Evolutionary conservation across 352 stramenopile species (phyloP).

Genomic region (Phytopythium cucurbitacearum): DNA sequence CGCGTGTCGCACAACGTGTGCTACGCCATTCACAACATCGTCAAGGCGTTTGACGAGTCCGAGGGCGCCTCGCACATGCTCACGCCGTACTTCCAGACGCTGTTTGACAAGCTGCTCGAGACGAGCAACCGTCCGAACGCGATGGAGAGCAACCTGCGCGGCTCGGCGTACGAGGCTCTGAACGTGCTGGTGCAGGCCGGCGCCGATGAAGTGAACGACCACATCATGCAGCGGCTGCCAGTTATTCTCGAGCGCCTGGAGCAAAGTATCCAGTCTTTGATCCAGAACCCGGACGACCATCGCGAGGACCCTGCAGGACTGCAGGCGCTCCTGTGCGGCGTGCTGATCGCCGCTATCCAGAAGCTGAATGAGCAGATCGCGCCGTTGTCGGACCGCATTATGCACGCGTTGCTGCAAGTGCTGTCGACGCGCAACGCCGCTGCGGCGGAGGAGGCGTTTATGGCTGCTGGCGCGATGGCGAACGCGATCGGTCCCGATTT

Average conservation of each 20-base stretch:
- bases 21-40: conserved; percentile 96
- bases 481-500: conserved; percentile 92
- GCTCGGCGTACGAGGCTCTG: conserved; percentile 91
- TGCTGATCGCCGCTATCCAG: conserved; percentile 92
- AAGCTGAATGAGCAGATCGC: conserved; percentile 89
- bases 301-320: conserved; percentile 71
- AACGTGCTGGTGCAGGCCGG: conserved; percentile 91
- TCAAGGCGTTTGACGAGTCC: conserved; percentile 89
- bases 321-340: conserved; percentile 85
- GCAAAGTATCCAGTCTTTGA: conserved; percentile 52
- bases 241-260: conserved; percentile 79
- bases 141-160: conserved; percentile 88
- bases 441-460: conserved; percentile 95
- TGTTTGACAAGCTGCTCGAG: conserved; percentile 92
- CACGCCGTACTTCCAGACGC: conserved; percentile 85
- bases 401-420: conserved; percentile 94
- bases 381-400: conserved; percentile 90
- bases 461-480: conserved; percentile 91
- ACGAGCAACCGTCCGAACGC: conserved; percentile 88
- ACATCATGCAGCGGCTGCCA: conserved; percentile 78
- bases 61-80: conserved; percentile 81
- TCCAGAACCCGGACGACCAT: conserved; percentile 72
- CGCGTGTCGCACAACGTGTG: conserved; percentile 94
- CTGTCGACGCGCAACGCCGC: conserved; percentile 92
- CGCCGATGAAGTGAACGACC: conserved; percentile 64